phyloP scores from a whole-genome alignment of 164 flowering plant species.

The Amborella trichopoda region DNA sequence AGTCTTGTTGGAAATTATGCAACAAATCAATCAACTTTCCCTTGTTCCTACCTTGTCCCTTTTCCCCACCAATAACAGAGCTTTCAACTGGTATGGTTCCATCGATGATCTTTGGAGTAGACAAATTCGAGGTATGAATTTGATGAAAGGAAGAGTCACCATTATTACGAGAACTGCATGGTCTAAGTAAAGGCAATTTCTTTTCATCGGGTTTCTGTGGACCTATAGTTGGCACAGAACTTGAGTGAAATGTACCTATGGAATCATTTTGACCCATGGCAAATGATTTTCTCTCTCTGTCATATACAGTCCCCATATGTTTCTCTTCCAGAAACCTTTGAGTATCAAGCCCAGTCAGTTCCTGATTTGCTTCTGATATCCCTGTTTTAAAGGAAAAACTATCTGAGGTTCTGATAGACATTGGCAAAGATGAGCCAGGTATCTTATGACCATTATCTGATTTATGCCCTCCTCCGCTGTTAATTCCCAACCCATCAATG shows the following conservation, averaged over 20 bases:
- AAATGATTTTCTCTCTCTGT: too few species aligned
- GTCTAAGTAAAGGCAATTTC: constrained; percentile 4
- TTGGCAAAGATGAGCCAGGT: background rate
- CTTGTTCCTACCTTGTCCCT: constrained; percentile 4
- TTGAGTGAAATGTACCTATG: too few species aligned
- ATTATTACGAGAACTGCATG: background rate
- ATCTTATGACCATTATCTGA: background rate
- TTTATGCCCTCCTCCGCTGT: background rate
- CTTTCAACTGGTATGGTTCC: constrained; percentile 9
- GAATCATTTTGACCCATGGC: too few species aligned
- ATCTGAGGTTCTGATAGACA: background rate
- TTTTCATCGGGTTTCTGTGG: constrained; percentile 2
- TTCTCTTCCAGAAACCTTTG: too few species aligned
- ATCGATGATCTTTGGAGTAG: background rate
- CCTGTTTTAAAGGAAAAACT: too few species aligned
- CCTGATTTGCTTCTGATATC: too few species aligned
- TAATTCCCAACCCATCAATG: background rate
- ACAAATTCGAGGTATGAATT: too few species aligned
- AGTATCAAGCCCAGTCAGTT: too few species aligned
- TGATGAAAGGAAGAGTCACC: too few species aligned
- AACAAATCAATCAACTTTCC: constrained; percentile 3
- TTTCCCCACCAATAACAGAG: constrained; percentile 5
- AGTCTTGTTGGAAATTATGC: too few species aligned
- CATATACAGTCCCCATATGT: too few species aligned
- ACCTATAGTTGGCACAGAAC: too few species aligned